A percentile compares a stretch with the other conserved stretches of the same genome.
Evolutionary conservation across 2,329 filamentous ascomycete genomes (phyloP).

Genomic region (Beauveria sp.): DNA sequence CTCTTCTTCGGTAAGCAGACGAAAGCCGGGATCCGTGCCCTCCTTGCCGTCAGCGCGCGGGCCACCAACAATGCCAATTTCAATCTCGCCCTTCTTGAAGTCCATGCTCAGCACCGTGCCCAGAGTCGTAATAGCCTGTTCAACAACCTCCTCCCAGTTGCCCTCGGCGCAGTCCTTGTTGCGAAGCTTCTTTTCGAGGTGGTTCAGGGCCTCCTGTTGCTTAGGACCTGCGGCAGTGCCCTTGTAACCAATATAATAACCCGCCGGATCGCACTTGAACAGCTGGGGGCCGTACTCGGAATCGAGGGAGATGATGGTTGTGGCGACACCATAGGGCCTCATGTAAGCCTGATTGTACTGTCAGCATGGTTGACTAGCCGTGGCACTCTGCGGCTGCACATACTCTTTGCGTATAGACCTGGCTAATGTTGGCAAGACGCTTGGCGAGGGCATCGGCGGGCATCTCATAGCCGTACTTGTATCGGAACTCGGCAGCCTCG

Average conservation of each 20-base stretch:
- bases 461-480: slow-evolving; percentile 99
- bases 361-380: background rate
- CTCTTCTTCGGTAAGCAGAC: slow-evolving; percentile 89
- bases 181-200: slow-evolving; percentile 99
- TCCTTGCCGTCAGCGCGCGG: slow-evolving; percentile 76
- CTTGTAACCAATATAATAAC: slow-evolving; percentile 98
- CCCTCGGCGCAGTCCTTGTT: slow-evolving; percentile 95
- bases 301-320: slow-evolving; percentile 90
- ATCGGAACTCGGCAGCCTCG: slow-evolving; percentile 95
- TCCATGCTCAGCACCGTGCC: slow-evolving; percentile 97
- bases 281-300: slow-evolving; percentile 87
- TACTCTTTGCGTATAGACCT: slow-evolving; percentile 97
- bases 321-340: slow-evolving; percentile 92
- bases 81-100: slow-evolving; percentile 98
- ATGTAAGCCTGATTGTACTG: slow-evolving; percentile 65
- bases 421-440: slow-evolving; percentile 96
- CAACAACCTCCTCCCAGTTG: slow-evolving; percentile 94
- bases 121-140: slow-evolving; percentile 89
- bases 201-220: slow-evolving; percentile 97
- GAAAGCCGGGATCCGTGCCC: slow-evolving; percentile 71
- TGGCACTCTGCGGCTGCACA: slow-evolving; percentile 18
- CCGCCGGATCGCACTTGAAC: slow-evolving; percentile 97
- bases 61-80: slow-evolving; percentile 94
- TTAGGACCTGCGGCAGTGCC: slow-evolving; percentile 95
- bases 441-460: slow-evolving; percentile 95